These are phyloP conservation scores for Xylariaceae sp. DNA, from an alignment of 2,329 filamentous ascomycete genomes.

Conservation along the genomic window DNA sequence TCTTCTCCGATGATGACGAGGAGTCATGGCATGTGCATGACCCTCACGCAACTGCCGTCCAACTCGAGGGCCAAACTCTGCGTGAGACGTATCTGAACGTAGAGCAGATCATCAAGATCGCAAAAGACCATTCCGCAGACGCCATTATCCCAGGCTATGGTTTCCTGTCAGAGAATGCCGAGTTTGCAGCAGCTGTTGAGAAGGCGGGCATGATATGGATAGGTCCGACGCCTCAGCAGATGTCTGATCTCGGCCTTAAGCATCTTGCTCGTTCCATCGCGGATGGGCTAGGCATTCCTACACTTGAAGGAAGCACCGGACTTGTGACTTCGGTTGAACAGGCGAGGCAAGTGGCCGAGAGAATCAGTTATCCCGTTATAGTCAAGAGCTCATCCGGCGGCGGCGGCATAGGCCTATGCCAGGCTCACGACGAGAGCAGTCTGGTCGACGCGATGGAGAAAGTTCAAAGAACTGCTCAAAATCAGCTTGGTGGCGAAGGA, in stretches of 20 bases:
- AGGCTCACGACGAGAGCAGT: neutral
- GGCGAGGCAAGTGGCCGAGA: constrained; percentile 45
- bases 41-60: neutral
- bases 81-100: neutral
- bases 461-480: constrained; percentile 19
- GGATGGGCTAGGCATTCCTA: constrained; percentile 32
- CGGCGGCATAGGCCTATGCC: neutral
- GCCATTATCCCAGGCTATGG: constrained; percentile 63
- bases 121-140: neutral
- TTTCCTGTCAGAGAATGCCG: constrained; percentile 58
- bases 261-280: constrained; percentile 18
- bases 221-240: constrained; percentile 51
- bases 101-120: neutral
- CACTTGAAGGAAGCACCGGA: constrained; percentile 31
- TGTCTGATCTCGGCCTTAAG: constrained; percentile 39
- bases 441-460: constrained; percentile 41
- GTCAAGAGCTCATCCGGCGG: constrained; percentile 26
- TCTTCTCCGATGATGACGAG: neutral
- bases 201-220: constrained; percentile 54
- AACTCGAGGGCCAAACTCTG: neutral
- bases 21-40: neutral
- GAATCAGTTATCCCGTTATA: constrained; percentile 39
- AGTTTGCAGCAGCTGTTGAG: constrained; percentile 48
- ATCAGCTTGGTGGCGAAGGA: neutral
- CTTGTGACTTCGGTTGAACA: constrained; percentile 41